phyloP scores from a whole-genome alignment of 192 early-diverging fungal species.

The Radiomyces spectabilis region DNA sequence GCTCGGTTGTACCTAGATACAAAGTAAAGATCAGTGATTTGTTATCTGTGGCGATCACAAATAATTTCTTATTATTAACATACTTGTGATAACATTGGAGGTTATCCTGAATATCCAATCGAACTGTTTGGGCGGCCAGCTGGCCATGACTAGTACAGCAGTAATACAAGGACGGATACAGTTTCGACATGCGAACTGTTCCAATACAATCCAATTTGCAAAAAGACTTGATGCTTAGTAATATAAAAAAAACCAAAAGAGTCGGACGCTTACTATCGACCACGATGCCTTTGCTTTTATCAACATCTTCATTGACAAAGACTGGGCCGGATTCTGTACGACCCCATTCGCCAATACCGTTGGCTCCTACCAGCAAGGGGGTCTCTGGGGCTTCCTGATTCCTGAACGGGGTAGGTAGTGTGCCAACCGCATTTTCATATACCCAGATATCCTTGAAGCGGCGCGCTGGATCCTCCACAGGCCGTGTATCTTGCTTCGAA shows the following conservation, averaged over 20 bases:
- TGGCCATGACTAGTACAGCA: constrained; percentile 13
- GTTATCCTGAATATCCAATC: not conserved
- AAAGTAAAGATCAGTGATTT: not conserved
- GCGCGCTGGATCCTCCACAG: no score
- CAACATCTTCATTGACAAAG: constrained; percentile 5
- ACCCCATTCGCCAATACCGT: constrained; percentile 14
- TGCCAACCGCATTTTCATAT: no score
- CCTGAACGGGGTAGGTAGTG: no score
- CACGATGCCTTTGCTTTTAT: constrained; percentile 2
- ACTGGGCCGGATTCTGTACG: not conserved
- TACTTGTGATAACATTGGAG: not conserved
- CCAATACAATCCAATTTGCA: no score
- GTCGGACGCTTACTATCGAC: constrained; percentile 14
- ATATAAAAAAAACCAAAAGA: no score
- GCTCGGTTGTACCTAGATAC: not conserved
- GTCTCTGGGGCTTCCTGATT: not conserved
- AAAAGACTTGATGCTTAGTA: no score
- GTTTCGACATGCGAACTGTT: constrained; percentile 4
- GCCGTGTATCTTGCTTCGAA: not conserved
- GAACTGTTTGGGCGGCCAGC: constrained; percentile 8
- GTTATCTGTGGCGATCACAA: not conserved
- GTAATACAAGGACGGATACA: constrained; percentile 6
- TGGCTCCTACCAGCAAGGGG: constrained; percentile 1
- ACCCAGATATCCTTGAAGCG: no score
- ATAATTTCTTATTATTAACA: not conserved